phyloP scores from a whole-genome alignment of 2,329 filamentous ascomycete species.

The Fusarium clavum region DNA sequence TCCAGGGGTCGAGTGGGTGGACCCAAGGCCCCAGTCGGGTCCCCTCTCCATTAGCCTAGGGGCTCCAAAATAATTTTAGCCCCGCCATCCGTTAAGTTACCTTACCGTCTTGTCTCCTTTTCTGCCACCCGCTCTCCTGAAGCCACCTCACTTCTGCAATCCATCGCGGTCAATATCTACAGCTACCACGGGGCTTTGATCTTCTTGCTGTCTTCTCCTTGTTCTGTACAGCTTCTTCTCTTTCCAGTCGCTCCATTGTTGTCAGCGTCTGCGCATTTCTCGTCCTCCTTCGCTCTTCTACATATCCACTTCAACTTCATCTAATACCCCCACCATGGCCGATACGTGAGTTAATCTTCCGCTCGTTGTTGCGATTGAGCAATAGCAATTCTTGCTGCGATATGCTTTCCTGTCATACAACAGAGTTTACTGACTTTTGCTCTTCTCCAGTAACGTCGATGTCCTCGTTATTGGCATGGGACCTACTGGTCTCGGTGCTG shows the following conservation, averaged over 20 bases:
- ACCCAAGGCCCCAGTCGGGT: slow-evolving; percentile 4
- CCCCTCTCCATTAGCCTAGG: slow-evolving; percentile 29
- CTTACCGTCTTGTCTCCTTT: slow-evolving; percentile 47
- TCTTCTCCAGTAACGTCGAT: slow-evolving; percentile 80
- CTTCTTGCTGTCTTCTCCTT: slow-evolving; percentile 37
- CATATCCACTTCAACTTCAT: slow-evolving; percentile 29
- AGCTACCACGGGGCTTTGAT: slow-evolving; percentile 46
- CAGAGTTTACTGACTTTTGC: slow-evolving; percentile 31
- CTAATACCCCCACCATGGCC: slow-evolving; percentile 53
- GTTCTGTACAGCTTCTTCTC: slow-evolving; percentile 45
- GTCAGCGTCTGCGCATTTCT: slow-evolving; percentile 37
- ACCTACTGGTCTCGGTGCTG: slow-evolving; percentile 96
- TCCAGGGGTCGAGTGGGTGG: slow-evolving; percentile 30
- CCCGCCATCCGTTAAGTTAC: slow-evolving; percentile 53
- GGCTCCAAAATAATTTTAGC: slow-evolving; percentile 55
- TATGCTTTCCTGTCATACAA: not conserved
- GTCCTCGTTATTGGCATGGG: slow-evolving; percentile 98
- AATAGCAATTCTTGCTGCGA: slow-evolving; percentile 7
- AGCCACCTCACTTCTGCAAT: slow-evolving; percentile 39
- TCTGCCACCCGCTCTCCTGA: slow-evolving; percentile 43
- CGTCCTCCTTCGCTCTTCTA: slow-evolving; percentile 24
- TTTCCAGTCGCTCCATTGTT: slow-evolving; percentile 33
- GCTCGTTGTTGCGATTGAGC: slow-evolving; percentile 18
- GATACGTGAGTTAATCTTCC: slow-evolving; percentile 52
- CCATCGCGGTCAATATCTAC: slow-evolving; percentile 47